Base-by-base conservation (phyloP, 2,329 filamentous ascomycete genomes). In the Waltergamsia citrina region DNA sequence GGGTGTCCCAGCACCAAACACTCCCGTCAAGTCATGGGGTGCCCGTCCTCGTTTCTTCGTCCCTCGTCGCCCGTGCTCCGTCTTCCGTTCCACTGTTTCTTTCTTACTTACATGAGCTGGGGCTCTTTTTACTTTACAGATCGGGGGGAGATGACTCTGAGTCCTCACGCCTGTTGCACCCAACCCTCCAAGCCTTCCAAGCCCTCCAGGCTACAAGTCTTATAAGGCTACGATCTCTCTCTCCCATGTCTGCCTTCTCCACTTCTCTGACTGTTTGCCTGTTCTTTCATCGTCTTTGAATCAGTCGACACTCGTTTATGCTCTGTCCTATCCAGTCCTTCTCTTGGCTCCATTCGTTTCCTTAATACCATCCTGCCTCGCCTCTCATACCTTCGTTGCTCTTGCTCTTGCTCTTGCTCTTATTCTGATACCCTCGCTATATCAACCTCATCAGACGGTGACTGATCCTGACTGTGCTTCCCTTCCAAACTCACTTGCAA, bases 201-300 rank as follows among this genome's bases (percentile, higher is more conserved):
- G 11, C 39, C 36, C 39, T 52, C 49, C 44, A 54, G 51, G 49
- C 50, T 51, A 40, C 51, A 43, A 34, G 41, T 43, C 37, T 43
- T 73, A 73, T 72, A 73, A 73, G 68, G 67, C 62, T 67, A 50
- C 61, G 60, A 69, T 69, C 56, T 52, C 65, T 63, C 62, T 41
- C 48, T 45, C 33, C 53, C 52, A 46, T 46, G 45, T 48, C 44
- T 34, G 41, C 44, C 43, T n/a, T 31, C 16, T 31, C 29, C 18
- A 5, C 12, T 12, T n/a, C 17, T 17, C 28, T 17, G 5, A 17
- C 28, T 30, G 14, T 14, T 17, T 17, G 8, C 6, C 17, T 31
- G 12, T 28, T n/a, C 18, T 20, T 18, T 31, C 16, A 19, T 17
- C 7, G n/a, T n/a, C n/a, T 9, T n/a, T 16, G 20, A 32, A 21